Conservation (phyloP, 2,329 filamentous ascomycete species). For the Microsporum audouinii region DNA sequence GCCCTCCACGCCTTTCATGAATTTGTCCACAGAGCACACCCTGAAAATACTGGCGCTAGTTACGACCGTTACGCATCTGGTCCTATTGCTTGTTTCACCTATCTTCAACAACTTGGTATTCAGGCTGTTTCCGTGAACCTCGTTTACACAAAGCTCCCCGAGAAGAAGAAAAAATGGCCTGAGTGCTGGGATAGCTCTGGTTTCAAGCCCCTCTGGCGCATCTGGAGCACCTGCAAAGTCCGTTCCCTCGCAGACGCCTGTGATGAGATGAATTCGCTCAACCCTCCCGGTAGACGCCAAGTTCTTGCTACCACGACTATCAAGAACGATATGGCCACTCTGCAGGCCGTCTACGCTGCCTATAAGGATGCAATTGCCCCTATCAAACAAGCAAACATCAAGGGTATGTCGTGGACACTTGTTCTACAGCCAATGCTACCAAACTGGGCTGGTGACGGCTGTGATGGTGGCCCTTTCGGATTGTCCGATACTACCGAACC, state of each 20-base stretch:
- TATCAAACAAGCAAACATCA: constrained; percentile 18
- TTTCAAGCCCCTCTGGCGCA: constrained; percentile 23
- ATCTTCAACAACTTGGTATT: constrained; percentile 5
- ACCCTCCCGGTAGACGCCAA: constrained; percentile 24
- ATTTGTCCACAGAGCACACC: constrained; percentile 11
- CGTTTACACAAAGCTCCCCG: constrained; percentile 1
- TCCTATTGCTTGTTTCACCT: constrained; percentile 20
- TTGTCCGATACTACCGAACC: constrained; percentile 18
- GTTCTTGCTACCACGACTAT: constrained; percentile 28
- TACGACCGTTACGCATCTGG: constrained; percentile 19
- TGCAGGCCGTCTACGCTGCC: constrained; percentile 20
- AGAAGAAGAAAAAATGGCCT: constrained; percentile 22
- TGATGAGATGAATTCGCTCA: constrained; percentile 25
- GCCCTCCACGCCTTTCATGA: constrained; percentile 19
- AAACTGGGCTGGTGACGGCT: constrained; percentile 19
- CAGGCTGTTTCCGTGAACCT: constrained; percentile 1
- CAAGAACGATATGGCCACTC: constrained; percentile 24
- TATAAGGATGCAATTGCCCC: constrained; percentile 21
- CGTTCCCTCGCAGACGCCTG: constrained; percentile 24
- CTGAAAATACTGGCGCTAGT: not conserved
- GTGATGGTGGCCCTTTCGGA: constrained; percentile 19
- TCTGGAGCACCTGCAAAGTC: constrained; percentile 28
- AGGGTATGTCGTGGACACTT: constrained; percentile 25
- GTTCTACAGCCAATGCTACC: constrained; percentile 23
- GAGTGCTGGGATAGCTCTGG: constrained; percentile 22